Evolutionary conservation across 495 filamentous ascomycete species (phyloP).

Genomic region (Sabuloglossum arenarium): DNA sequence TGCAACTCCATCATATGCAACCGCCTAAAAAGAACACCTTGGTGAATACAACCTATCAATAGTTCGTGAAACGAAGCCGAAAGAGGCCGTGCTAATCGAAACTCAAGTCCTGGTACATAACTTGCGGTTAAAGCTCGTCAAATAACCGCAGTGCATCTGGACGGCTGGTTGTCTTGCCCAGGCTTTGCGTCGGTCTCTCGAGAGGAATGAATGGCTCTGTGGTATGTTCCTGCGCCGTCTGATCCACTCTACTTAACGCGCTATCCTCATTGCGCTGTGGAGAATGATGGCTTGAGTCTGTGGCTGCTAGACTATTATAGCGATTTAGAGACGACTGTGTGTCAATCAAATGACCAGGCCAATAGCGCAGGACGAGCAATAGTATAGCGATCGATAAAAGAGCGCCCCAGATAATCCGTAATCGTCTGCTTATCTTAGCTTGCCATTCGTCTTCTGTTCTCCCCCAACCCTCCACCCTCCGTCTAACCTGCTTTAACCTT

Average conservation of each 20-base stretch:
- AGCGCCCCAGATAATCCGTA: neutral
- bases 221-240: neutral
- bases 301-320: neutral
- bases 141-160: neutral
- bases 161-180: neutral
- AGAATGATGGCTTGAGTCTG: neutral
- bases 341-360: neutral
- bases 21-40: too few species aligned
- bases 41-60: too few species aligned
- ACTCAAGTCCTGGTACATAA: too few species aligned
- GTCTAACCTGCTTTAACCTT: constrained; percentile 41
- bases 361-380: neutral
- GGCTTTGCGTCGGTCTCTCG: neutral
- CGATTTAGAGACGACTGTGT: neutral
- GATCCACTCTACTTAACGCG: neutral
- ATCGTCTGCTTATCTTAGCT: constrained; percentile 24
- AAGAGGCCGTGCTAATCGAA: too few species aligned
- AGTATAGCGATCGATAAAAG: neutral
- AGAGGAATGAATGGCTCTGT: neutral
- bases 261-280: neutral
- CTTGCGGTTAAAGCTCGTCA: neutral
- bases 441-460: constrained; percentile 52
- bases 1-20: too few species aligned
- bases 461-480: constrained; percentile 51
- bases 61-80: too few species aligned